These are phyloP conservation scores for Carpinus fangiana DNA, from an alignment of 306 rosid species.

Conservation along the genomic window DNA sequence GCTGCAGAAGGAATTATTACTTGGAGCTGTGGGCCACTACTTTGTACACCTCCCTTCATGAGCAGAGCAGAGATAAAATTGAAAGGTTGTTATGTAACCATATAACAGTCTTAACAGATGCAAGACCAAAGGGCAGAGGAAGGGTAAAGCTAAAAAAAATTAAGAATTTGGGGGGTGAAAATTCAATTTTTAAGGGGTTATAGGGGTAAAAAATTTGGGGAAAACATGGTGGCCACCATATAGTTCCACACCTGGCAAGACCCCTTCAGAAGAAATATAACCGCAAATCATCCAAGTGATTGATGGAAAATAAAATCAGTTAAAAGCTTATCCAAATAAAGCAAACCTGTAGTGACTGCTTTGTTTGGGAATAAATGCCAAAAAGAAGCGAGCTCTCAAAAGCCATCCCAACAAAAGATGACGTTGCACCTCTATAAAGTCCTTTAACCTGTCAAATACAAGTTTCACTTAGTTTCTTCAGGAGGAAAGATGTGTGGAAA, in stretches of 20 bases:
- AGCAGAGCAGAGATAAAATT: slow-evolving; percentile 22
- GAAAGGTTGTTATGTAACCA: slow-evolving; percentile 11
- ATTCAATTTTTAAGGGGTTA: too few relatives aligned
- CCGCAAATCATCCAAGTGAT: slow-evolving; percentile 9
- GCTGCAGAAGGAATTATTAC: slow-evolving; percentile 90
- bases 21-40: slow-evolving; percentile 56
- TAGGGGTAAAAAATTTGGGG: too few relatives aligned
- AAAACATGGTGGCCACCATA: too few relatives aligned
- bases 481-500: neutral
- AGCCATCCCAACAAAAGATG: slow-evolving; percentile 90
- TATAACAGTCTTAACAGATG: neutral
- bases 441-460: slow-evolving; percentile 74
- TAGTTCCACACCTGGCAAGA: too few relatives aligned
- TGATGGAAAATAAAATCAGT: slow-evolving; percentile 23
- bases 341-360: slow-evolving; percentile 77
- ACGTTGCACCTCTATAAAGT: slow-evolving; percentile 92
- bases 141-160: too few relatives aligned
- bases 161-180: too few relatives aligned
- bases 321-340: slow-evolving; percentile 21
- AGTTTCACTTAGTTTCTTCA: slow-evolving; percentile 24
- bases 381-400: slow-evolving; percentile 88
- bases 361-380: slow-evolving; percentile 87
- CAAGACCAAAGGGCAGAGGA: neutral
- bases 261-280: slow-evolving; percentile 8
- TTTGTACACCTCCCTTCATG: slow-evolving; percentile 67